These are phyloP conservation scores for Aspergillus bertholletiae DNA, from an alignment of 495 filamentous ascomycete species.

Conservation along the genomic window DNA sequence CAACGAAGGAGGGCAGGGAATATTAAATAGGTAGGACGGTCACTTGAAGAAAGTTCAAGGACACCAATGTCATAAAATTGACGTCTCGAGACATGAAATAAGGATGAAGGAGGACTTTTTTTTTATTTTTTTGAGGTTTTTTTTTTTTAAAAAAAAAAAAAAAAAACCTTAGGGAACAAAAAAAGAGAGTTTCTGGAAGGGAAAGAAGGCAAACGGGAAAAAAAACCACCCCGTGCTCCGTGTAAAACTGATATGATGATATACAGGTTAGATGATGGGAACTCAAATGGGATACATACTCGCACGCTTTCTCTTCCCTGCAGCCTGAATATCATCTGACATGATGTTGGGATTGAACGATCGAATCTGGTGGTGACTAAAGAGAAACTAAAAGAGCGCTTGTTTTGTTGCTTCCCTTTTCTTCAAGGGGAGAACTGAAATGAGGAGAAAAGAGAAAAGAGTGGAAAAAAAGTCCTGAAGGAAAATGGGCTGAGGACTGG, in stretches of 20 bases:
- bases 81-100: not conserved
- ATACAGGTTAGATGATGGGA: not conserved
- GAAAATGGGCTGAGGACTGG: too few species aligned
- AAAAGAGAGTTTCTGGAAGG: too few species aligned
- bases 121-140: too few species aligned
- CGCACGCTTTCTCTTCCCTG: conserved; percentile 44
- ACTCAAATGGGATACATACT: not conserved
- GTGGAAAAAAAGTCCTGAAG: too few species aligned
- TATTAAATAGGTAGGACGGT: not conserved
- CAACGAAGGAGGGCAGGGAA: not conserved
- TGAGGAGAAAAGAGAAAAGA: not conserved
- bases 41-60: not conserved
- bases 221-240: conserved; percentile 1
- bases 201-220: not conserved
- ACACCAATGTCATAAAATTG: not conserved
- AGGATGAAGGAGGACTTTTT: not conserved
- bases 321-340: conserved; percentile 39
- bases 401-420: not conserved
- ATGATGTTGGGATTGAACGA: conserved; percentile 14
- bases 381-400: conserved; percentile 3
- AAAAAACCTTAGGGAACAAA: too few species aligned
- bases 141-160: too few species aligned
- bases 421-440: conserved; percentile 22
- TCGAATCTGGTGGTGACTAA: not conserved
- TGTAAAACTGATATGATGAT: not conserved